Evolutionary conservation across 768 basidiomycete genomes (phyloP).

Genomic region (Podaxis mareebaensis): DNA sequence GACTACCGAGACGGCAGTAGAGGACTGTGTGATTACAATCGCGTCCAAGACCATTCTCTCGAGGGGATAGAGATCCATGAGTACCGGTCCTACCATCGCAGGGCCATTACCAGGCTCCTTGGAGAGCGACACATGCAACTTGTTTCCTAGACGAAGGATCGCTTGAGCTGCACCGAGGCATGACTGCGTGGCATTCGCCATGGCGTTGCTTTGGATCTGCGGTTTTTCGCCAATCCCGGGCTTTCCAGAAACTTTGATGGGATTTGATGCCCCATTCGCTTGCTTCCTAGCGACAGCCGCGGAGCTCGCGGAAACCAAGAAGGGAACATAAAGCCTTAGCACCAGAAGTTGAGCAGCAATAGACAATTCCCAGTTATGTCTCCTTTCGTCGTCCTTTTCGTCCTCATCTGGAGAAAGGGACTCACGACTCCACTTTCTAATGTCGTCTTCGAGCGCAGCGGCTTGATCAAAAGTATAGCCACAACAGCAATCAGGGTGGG

Average conservation of each 20-base stretch:
- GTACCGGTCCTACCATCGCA: constrained; percentile 33
- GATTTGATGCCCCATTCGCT: neutral
- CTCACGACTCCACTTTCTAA: constrained; percentile 50
- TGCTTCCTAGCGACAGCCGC: constrained; percentile 3
- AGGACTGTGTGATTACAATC: constrained; percentile 35
- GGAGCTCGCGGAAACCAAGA: constrained; percentile 35
- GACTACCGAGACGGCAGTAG: constrained; percentile 11
- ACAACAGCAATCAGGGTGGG: constrained; percentile 38
- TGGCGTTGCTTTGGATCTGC: constrained; percentile 22
- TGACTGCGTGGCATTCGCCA: constrained; percentile 48
- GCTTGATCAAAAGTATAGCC: constrained; percentile 66
- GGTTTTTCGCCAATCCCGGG: constrained; percentile 34
- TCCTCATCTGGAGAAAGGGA: constrained; percentile 49
- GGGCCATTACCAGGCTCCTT: constrained; percentile 17
- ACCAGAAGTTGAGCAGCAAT: constrained; percentile 62
- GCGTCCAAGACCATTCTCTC: constrained; percentile 67
- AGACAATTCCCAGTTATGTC: constrained; percentile 42
- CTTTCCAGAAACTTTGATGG: constrained; percentile 8
- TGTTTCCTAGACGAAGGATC: constrained; percentile 53
- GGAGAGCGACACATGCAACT: constrained; percentile 18
- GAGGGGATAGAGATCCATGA: constrained; percentile 60
- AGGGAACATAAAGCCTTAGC: constrained; percentile 68
- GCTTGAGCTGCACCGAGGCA: constrained; percentile 66
- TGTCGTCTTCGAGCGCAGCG: constrained; percentile 52
- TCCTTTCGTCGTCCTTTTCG: constrained; percentile 32